These are phyloP conservation scores for Gastrodia elata DNA, from an alignment of 106 monocot species.

Conservation along the genomic window DNA sequence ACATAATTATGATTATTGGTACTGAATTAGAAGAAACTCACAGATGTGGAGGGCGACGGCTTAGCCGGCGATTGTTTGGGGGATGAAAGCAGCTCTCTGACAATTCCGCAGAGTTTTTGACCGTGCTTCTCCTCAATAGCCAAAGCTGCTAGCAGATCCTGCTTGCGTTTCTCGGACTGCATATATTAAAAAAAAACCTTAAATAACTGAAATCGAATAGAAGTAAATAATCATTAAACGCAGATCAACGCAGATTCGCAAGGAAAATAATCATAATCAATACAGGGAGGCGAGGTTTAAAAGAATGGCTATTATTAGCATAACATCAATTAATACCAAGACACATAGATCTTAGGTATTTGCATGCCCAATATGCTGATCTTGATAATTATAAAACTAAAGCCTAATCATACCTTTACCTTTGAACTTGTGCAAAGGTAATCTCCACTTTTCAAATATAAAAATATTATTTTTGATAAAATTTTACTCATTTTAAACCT, in stretches of 20 bases:
- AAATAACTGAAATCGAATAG: background rate
- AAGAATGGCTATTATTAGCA: background rate
- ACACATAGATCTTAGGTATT: too few relatives aligned
- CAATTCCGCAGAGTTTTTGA: conserved; percentile 65
- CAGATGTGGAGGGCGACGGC: conserved; percentile 40
- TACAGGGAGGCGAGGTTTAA: background rate
- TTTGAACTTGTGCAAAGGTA: too few relatives aligned
- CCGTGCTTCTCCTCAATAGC: conserved; percentile 83
- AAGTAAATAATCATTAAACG: background rate
- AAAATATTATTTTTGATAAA: too few relatives aligned
- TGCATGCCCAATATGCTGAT: too few relatives aligned
- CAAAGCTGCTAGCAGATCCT: conserved; percentile 75
- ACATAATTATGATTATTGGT: too few relatives aligned
- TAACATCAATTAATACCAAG: background rate
- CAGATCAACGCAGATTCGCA: background rate
- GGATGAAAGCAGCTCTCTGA: conserved; percentile 60
- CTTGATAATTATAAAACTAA: too few relatives aligned
- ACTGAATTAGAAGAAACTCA: conserved; percentile 16
- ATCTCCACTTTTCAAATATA: too few relatives aligned
- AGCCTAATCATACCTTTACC: too few relatives aligned
- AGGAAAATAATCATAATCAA: background rate
- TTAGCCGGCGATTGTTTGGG: conserved; percentile 32
- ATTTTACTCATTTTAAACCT: too few relatives aligned
- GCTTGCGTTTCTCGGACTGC: conserved; percentile 93
- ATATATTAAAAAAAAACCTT: background rate